Percentiles rank a stretch among this genome's conserved stretches.
Evolutionary conservation across 169 alveolate genomes (phyloP).

Genomic region (Plasmodium vivax): DNA sequence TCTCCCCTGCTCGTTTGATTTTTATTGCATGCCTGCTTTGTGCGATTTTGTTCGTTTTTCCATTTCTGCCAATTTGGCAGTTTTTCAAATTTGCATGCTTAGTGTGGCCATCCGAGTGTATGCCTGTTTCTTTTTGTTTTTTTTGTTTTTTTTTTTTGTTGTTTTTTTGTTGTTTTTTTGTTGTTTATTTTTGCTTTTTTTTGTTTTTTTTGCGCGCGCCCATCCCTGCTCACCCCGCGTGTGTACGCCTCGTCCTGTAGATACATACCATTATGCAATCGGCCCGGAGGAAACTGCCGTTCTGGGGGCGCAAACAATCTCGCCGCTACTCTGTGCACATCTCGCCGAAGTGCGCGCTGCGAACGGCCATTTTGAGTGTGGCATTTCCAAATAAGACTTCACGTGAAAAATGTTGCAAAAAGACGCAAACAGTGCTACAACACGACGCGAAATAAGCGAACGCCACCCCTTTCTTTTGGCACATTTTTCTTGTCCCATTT

Average conservation of each 20-base stretch:
- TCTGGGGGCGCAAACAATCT: not conserved
- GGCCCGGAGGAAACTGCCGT: not conserved
- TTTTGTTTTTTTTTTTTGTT: not conserved
- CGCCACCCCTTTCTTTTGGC: not conserved
- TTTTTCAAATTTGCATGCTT: not conserved
- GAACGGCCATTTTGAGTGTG: slow-evolving; percentile 7
- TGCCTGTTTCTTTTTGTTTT: not conserved
- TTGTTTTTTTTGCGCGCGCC: not conserved
- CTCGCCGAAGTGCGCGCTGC: not conserved
- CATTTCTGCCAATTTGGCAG: not conserved
- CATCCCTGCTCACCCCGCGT: not conserved
- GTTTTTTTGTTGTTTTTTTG: not conserved
- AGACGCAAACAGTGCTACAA: not conserved
- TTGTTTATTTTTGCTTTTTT: not conserved
- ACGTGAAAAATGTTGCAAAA: slow-evolving; percentile 6
- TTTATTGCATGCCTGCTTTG: not conserved
- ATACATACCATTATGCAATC: slow-evolving; percentile 22
- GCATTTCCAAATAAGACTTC: slow-evolving; percentile 15
- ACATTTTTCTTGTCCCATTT: not conserved
- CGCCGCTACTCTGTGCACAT: not conserved
- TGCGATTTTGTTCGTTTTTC: not conserved
- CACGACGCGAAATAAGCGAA: not conserved
- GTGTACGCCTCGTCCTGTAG: slow-evolving; percentile 59
- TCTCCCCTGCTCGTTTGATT: not conserved
- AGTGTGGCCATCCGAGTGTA: not conserved